Evolutionary conservation across 768 basidiomycete species (phyloP), one percentile per base, ranked within the genome.

Genomic region (Pisolithus tinctorius): DNA sequence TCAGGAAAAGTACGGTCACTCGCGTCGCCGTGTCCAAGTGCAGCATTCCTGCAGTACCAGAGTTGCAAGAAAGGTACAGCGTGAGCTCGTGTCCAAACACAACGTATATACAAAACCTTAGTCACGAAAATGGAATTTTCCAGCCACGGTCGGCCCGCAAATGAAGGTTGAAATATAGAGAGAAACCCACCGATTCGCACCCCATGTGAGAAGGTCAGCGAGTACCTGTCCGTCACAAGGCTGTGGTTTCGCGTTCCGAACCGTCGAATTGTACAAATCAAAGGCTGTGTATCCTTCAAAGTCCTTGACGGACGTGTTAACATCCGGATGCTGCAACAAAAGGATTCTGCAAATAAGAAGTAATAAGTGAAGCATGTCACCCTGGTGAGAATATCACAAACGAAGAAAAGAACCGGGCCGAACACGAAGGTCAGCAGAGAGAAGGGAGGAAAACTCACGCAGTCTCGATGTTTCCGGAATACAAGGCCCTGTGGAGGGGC

Each of bases 211-310:
- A 9, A 98, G 67, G 43, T 94, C 90, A 1, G 77, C 60, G 38
- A 53, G 65, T 45, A 55, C 61, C 9, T 58, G 63, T 3, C 66
- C 58, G 63, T 62, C 41, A 11, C 20, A 74, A 58, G 63, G 56
- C 2, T 62, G 57, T 4, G 86, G 86, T 52, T 82, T 81, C 4
- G 88, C 88, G 27, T 79, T 86, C 62, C 80, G 75, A 55, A 95
- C 70, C 0, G 93, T 95, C 4, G 88, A 86, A 63, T 97, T 97
- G 70, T 92, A 96, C 31, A 98, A 69, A 62, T 98, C 94, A 55
- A 92, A 92, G 0, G 93, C 83, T 0, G 91, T 92, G 65, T 94
- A 87, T 0, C 89, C 95, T 58, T 97, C 95, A 27, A 73, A 61
- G 61, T 97, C 95, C 63, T 91, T 92, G 52, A 88, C 57, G 4